Evolutionary conservation across 257 asterid species (phyloP), one percentile per base, ranked within the genome.

Genomic region (Primulina tabacum): DNA sequence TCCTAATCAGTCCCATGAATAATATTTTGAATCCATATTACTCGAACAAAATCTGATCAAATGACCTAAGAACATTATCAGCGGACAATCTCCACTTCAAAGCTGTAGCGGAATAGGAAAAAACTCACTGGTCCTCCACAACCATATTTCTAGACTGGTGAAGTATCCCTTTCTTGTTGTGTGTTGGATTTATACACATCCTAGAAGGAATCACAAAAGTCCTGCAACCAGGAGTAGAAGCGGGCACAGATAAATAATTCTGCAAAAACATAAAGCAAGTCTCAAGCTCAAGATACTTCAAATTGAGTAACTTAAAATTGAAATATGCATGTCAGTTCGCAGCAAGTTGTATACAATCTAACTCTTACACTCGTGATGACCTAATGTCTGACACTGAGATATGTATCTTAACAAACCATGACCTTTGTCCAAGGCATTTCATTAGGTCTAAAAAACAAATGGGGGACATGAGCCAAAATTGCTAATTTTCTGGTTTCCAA

Each of bases 181-280:
- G 99, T 72, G 88, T 78, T 4, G 99, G 97, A 80, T 88, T 94
- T 73, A 94, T 83, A 72, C 99, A 94, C 90, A 94, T 85, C 81
- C 95, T 89, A 30, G 97, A 91, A 63, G 97, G 99, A 95, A 94
- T 81, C 63, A 91, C 97, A 68, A 94, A 91, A 60, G 93, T 94
- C 85, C 99, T 94, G 95, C 84, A 81, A 83, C 68, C 71, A 68
- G 66, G 34, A 56, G 62, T 12, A 68, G 56, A 69, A 33, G 53
- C 2, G 63, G 26, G 61, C 50, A 63, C 75, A 32, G 47, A 66
- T 14, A 29, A 64, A 8, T 21, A 28, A 38, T 33, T 68, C 67
- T 28, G 43, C 3, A 32, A 24, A 58, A 59, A 24, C 29, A 18
- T n/a, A 63, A 70, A 75, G 40, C 21, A 28, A 16, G 57, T 50